Evolutionary conservation across 2,329 filamentous ascomycete species (phyloP).

Genomic region (Graphiopsis chlorocephala): DNA sequence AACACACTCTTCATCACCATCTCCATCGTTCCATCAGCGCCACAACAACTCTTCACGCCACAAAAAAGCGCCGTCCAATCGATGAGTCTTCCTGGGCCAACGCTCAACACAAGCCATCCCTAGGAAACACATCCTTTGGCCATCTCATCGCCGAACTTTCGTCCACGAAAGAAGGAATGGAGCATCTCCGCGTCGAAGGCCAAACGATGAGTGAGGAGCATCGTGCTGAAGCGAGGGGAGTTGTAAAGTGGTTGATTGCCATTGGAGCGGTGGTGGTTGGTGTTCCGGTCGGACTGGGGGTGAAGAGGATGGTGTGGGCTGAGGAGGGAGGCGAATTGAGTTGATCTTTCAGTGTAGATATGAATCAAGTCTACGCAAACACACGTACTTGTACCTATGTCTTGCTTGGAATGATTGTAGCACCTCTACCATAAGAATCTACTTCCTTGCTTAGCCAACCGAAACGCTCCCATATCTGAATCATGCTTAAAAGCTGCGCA

Average conservation of each 20-base stretch:
- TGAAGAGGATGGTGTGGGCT: slow-evolving; percentile 3
- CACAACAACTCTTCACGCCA: neutral
- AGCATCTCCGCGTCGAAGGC: slow-evolving; percentile 24
- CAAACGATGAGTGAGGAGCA: slow-evolving; percentile 30
- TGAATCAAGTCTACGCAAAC: too few relatives aligned
- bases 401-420: too few relatives aligned
- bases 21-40: neutral
- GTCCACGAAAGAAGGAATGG: slow-evolving; percentile 30
- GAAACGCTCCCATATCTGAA: too few relatives aligned
- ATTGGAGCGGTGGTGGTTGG: slow-evolving; percentile 22
- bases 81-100: slow-evolving; percentile 22
- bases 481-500: too few relatives aligned
- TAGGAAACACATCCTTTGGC: slow-evolving; percentile 29
- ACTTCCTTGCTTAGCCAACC: too few relatives aligned
- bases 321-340: too few relatives aligned
- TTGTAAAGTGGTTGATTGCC: slow-evolving; percentile 22
- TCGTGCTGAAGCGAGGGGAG: slow-evolving; percentile 21
- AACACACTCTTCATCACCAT: neutral
- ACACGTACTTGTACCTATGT: too few relatives aligned
- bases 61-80: slow-evolving; percentile 3
- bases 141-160: slow-evolving; percentile 31
- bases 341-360: too few relatives aligned
- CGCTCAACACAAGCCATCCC: slow-evolving; percentile 29
- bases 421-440: too few relatives aligned
- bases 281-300: slow-evolving; percentile 2